These are phyloP conservation scores for Lasiodiplodia hormozganensis DNA, from an alignment of 2,329 filamentous ascomycete species.

Conservation along the genomic window DNA sequence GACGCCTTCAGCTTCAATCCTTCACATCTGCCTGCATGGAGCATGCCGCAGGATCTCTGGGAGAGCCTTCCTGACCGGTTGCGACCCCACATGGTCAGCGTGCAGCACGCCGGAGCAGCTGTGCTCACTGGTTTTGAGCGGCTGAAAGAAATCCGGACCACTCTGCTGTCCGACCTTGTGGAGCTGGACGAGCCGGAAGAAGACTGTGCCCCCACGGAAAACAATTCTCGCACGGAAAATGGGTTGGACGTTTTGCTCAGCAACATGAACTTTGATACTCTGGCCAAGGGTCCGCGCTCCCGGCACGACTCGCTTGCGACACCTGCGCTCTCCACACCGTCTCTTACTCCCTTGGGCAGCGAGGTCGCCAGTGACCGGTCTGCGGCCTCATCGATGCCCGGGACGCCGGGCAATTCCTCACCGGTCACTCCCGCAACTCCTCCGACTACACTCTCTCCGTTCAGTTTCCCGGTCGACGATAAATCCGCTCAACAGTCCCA, in stretches of 20 bases:
- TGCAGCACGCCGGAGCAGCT: constrained; percentile 54
- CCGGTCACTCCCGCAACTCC: constrained; percentile 33
- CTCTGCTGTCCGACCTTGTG: constrained; percentile 17
- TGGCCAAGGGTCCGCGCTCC: constrained; percentile 9
- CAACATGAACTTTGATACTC: constrained; percentile 12
- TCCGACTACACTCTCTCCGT: constrained; percentile 36
- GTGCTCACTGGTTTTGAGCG: constrained; percentile 51
- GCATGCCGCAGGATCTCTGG: constrained; percentile 47
- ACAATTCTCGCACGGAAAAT: not conserved
- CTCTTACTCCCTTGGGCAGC: constrained; percentile 22
- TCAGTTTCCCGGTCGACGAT: constrained; percentile 38
- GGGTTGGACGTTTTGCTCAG: constrained; percentile 16
- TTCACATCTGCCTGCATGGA: constrained; percentile 47
- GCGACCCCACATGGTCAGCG: constrained; percentile 41
- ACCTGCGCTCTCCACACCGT: constrained; percentile 24
- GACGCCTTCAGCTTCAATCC: constrained; percentile 48
- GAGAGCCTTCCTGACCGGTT: constrained; percentile 46
- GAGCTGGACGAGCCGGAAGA: constrained; percentile 19
- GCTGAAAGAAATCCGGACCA: constrained; percentile 40
- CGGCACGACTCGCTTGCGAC: constrained; percentile 28
- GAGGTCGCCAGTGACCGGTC: constrained; percentile 29
- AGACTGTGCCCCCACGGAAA: not conserved
- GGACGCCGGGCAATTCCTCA: constrained; percentile 30
- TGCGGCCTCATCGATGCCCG: constrained; percentile 35
- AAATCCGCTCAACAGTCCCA: not conserved